Evolutionary conservation across 257 asterid species (phyloP), one percentile per base, ranked within the genome.

Genomic region (Solanum chiquidenum): DNA sequence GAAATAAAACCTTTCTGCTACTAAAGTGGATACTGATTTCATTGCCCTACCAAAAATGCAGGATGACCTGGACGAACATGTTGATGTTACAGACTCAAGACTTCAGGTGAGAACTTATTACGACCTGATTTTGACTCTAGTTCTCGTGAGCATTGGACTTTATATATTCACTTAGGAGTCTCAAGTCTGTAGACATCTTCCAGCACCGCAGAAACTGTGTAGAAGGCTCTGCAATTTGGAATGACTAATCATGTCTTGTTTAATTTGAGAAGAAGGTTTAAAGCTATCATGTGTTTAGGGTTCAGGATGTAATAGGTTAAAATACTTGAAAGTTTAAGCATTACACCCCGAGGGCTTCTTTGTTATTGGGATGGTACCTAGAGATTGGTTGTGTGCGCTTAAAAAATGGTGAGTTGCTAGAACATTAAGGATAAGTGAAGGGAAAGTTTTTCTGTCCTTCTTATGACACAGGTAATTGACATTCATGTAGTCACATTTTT

Each of bases 21-120:
- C 38, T 46, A 33, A 12, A 74, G 73, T 21, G 85, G 42, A 44
- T 10, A 29, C 55, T 55, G 9, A 35, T 49, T 84, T 58, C 85
- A 66, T 86, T 44, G 58, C 88, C 85, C 64, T 72, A 21, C 60
- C 69, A 83, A 12, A 83, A 12, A 5, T 89, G 90, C 93, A 95
- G 99, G 96, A 95, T 90, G 69, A 90, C 91, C 92, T 96, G 88
- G 99, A 95, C 77, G 89, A 95, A 82, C 98, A 96, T 88, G 98
- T 95, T 74, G 99, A 95, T 46, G 94, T 91, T 82, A 95, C 98
- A 31, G 94, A 92, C 90, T 94, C 98, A 85, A 92, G 91, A 66
- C 90, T 96, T 37, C 95, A 91, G 99, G 98, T 95, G 84, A 91
- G 25, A 55, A 44, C 90, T 40, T 87, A 2, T 87, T 83, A 85